phyloP scores from a whole-genome alignment of 2,329 filamentous ascomycete species.

The Botrytis cinerea region DNA sequence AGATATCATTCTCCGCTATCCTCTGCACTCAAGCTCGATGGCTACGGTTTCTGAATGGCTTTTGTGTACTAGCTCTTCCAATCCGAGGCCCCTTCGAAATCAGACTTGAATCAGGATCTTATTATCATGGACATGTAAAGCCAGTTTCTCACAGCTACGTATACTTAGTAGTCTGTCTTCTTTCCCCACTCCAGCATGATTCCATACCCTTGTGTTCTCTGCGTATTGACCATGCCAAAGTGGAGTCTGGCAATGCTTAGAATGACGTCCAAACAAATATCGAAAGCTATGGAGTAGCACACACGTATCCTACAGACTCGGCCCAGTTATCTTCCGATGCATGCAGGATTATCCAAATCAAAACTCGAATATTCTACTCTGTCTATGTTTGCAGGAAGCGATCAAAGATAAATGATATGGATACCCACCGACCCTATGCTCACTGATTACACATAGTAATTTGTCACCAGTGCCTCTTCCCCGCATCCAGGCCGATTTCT shows the following conservation, averaged over 20 bases:
- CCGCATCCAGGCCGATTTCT: background rate
- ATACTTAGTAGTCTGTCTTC: background rate
- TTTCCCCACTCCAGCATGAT: background rate
- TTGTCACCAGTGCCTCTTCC: constrained; percentile 4
- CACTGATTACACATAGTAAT: background rate
- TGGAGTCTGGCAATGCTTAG: background rate
- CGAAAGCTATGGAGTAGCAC: background rate
- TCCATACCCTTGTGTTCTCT: background rate
- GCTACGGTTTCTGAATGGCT: background rate
- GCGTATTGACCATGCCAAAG: background rate
- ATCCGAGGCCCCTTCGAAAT: background rate
- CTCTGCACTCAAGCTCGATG: background rate
- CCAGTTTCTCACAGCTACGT: background rate
- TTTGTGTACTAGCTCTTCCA: background rate
- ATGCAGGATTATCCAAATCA: background rate
- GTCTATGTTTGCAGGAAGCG: background rate
- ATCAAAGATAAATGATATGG: background rate
- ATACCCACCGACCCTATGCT: background rate
- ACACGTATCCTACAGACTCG: background rate
- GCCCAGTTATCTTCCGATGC: background rate
- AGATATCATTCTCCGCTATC: background rate
- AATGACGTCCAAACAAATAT: background rate
- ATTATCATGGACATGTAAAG: background rate
- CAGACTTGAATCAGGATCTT: background rate
- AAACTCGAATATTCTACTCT: background rate